These are phyloP conservation scores for Penicillium egyptiacum DNA, from an alignment of 495 filamentous ascomycete genomes.

Conservation along the genomic window DNA sequence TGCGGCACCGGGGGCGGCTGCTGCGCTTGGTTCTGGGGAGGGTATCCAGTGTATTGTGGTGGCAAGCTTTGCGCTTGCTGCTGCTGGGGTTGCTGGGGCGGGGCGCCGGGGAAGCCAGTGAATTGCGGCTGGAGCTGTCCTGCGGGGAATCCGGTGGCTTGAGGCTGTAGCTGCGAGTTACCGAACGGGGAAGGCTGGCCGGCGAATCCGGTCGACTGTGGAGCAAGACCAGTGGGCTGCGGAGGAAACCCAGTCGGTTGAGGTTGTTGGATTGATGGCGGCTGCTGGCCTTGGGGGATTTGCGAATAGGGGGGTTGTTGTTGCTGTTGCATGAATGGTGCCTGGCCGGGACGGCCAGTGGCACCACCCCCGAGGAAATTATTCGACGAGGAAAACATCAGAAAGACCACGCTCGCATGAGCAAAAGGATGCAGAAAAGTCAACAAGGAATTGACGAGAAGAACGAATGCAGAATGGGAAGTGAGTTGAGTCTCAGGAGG, in stretches of 20 bases:
- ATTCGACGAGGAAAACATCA: conserved; percentile 88
- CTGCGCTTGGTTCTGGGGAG: conserved; percentile 33
- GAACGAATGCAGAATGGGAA: conserved; percentile 19
- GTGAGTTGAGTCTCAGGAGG: conserved; percentile 30
- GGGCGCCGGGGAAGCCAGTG: conserved; percentile 53
- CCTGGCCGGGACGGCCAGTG: conserved; percentile 68
- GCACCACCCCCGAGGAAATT: conserved; percentile 77
- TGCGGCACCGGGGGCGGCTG: conserved; percentile 47
- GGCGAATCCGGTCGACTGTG: conserved; percentile 55
- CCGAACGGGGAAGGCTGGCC: conserved; percentile 37
- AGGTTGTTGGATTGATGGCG: conserved; percentile 50
- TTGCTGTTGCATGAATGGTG: conserved; percentile 50
- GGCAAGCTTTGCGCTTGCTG: conserved; percentile 31
- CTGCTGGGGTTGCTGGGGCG: conserved; percentile 48
- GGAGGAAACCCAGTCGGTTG: conserved; percentile 54
- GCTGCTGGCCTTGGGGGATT: conserved; percentile 50
- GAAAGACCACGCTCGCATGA: conserved; percentile 32
- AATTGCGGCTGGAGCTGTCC: conserved; percentile 64
- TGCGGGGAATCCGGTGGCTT: conserved; percentile 58
- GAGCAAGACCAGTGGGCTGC: conserved; percentile 48
- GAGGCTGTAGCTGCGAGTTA: conserved; percentile 48
- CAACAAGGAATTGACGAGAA: conserved; percentile 26
- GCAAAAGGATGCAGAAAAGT: conserved; percentile 24
- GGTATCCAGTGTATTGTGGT: conserved; percentile 44
- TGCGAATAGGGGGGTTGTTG: conserved; percentile 48